Conservation (phyloP, 2,329 filamentous ascomycete species). For the Xylaria multiplex region DNA sequence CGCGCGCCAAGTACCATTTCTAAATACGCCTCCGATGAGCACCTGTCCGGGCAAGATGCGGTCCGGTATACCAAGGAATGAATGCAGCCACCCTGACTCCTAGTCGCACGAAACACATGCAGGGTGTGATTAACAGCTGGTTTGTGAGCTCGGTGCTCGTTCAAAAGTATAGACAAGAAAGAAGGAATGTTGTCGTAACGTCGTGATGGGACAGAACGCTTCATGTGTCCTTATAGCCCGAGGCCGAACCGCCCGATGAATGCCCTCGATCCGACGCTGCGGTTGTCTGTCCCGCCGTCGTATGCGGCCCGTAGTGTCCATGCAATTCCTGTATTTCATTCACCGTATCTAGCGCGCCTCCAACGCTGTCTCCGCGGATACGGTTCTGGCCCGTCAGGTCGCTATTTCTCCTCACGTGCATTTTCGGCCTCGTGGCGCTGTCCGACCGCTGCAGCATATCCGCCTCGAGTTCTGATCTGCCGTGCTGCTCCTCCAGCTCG, state of each 20-base stretch:
- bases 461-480: conserved; percentile 54
- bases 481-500: conserved; percentile 49
- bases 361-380: conserved; percentile 32
- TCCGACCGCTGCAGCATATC: conserved; percentile 53
- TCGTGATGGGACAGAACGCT: background rate
- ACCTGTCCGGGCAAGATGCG: background rate
- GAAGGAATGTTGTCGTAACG: no score
- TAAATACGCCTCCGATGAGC: conserved; percentile 17
- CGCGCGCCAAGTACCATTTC: conserved; percentile 17
- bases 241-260: conserved; percentile 29
- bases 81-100: conserved; percentile 28
- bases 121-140: conserved; percentile 3
- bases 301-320: conserved; percentile 57
- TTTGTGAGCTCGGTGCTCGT: background rate
- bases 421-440: conserved; percentile 35
- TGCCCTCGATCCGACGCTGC: conserved; percentile 28
- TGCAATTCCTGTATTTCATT: conserved; percentile 57
- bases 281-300: conserved; percentile 56
- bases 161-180: conserved; percentile 25
- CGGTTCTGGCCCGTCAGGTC: conserved; percentile 37
- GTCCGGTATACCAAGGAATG: conserved; percentile 17
- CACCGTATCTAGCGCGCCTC: conserved; percentile 50
- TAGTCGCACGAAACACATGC: conserved; percentile 7
- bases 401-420: conserved; percentile 39
- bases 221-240: conserved; percentile 12